These are phyloP conservation scores for Aspergillus carbonarius DNA, from an alignment of 2,329 filamentous ascomycete genomes.

Conservation along the genomic window DNA sequence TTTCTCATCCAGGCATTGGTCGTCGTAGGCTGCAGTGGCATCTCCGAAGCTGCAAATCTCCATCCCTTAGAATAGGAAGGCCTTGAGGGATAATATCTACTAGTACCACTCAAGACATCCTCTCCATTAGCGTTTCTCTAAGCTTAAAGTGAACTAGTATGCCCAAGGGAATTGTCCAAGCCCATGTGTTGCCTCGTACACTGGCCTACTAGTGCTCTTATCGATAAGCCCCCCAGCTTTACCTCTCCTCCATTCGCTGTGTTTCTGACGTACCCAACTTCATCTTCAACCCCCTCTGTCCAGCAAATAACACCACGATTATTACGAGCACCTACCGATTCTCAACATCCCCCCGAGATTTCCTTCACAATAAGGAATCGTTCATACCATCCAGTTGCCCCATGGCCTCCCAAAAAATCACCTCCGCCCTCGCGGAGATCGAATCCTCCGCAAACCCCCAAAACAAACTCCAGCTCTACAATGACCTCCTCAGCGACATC, in stretches of 20 bases:
- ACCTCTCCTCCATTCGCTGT: not conserved
- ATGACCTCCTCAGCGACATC: conserved; percentile 57
- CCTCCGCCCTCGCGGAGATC: conserved; percentile 50
- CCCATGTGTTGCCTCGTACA: too few relatives aligned
- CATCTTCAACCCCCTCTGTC: conserved; percentile 4
- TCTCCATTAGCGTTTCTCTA: too few relatives aligned
- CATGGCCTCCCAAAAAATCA: conserved; percentile 54
- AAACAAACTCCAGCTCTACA: conserved; percentile 58
- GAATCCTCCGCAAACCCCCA: conserved; percentile 49
- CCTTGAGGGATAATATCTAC: too few relatives aligned
- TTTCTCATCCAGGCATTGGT: too few relatives aligned
- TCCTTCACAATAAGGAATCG: not conserved
- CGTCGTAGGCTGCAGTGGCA: too few relatives aligned
- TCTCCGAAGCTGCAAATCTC: too few relatives aligned
- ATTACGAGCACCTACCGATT: not conserved
- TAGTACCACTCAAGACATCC: too few relatives aligned
- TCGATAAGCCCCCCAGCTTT: conserved; percentile 26
- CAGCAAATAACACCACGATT: not conserved
- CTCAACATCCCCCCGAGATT: not conserved
- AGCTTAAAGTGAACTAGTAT: too few relatives aligned
- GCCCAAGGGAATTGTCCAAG: not conserved
- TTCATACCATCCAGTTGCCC: not conserved
- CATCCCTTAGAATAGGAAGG: too few relatives aligned
- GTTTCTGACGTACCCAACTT: not conserved
- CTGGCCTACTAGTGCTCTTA: too few relatives aligned